Evolutionary conservation across 2,329 filamentous ascomycete genomes (phyloP).

Genomic region (Tolypocladium tundrense): DNA sequence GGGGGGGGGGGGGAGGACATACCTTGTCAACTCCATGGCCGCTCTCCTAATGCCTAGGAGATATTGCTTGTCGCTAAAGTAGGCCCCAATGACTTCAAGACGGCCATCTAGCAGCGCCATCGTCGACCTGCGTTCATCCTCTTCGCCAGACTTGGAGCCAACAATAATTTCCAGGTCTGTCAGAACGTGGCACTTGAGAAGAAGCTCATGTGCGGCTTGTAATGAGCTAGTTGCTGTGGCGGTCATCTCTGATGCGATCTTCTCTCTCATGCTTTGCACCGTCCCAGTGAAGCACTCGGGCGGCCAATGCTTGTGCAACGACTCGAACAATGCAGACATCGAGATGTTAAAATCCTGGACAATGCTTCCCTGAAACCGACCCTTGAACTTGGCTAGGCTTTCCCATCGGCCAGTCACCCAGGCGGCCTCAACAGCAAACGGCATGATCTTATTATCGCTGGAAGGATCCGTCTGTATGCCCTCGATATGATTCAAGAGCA

Average conservation of each 20-base stretch:
- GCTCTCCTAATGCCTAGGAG: slow-evolving; percentile 77
- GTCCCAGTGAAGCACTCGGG: slow-evolving; percentile 42
- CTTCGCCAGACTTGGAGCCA: slow-evolving; percentile 30
- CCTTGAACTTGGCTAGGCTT: slow-evolving; percentile 58
- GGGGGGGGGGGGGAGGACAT: slow-evolving; percentile 18
- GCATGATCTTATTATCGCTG: slow-evolving; percentile 55
- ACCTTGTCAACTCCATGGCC: slow-evolving; percentile 71
- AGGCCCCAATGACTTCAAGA: slow-evolving; percentile 83
- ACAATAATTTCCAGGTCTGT: slow-evolving; percentile 77
- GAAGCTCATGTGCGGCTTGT: slow-evolving; percentile 71
- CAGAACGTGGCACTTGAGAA: slow-evolving; percentile 78
- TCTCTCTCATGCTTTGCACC: slow-evolving; percentile 56
- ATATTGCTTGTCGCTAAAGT: slow-evolving; percentile 88
- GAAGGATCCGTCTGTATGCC: slow-evolving; percentile 50
- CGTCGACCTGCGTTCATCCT: slow-evolving; percentile 24
- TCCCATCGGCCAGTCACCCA: slow-evolving; percentile 84
- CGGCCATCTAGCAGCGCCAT: slow-evolving; percentile 50
- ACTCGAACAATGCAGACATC: slow-evolving; percentile 51
- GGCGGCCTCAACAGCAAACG: slow-evolving; percentile 81
- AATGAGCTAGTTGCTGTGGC: slow-evolving; percentile 69
- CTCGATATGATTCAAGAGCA: slow-evolving; percentile 77
- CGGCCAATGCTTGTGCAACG: slow-evolving; percentile 43
- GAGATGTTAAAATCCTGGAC: slow-evolving; percentile 68
- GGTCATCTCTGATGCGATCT: slow-evolving; percentile 65
- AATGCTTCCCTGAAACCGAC: slow-evolving; percentile 37